Evolutionary conservation across 1,284 basidiomycete genomes (phyloP).

Genomic region (Cryptococcus sp.): DNA sequence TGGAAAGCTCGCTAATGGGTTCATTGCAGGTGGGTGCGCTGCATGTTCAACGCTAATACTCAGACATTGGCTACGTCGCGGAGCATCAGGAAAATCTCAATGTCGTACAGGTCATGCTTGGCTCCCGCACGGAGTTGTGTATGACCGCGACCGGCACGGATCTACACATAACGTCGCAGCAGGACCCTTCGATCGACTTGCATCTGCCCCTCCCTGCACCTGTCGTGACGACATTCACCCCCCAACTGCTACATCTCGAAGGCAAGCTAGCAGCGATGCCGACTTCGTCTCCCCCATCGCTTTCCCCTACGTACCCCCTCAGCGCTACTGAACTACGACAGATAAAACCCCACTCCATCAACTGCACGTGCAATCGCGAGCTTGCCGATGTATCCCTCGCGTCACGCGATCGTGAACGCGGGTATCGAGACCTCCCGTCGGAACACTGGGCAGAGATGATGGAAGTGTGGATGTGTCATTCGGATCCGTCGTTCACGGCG

Average conservation of each 20-base stretch:
- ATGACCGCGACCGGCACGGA: conserved; percentile 45
- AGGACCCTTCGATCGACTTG: conserved; percentile 62
- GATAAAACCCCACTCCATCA: conserved; percentile 38
- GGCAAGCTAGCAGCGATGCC: conserved; percentile 61
- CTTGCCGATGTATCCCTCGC: conserved; percentile 49
- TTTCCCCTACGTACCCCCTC: conserved; percentile 36
- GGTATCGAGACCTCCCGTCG: conserved; percentile 82
- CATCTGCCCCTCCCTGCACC: conserved; percentile 67
- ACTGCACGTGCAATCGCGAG: conserved; percentile 63
- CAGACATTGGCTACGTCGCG: conserved; percentile 62
- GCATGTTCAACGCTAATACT: conserved; percentile 16
- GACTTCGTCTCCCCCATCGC: conserved; percentile 32
- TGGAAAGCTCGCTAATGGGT: conserved; percentile 22
- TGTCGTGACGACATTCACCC: conserved; percentile 63
- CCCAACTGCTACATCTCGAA: conserved; percentile 64
- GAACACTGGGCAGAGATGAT: conserved; percentile 97
- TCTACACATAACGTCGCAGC: conserved; percentile 64
- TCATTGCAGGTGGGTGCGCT: conserved; percentile 10
- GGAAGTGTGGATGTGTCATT: conserved; percentile 97
- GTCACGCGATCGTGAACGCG: conserved; percentile 66
- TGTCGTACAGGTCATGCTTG: conserved; percentile 66
- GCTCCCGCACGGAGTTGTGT: conserved; percentile 27
- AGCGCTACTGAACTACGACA: conserved; percentile 38
- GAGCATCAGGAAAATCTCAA: conserved; percentile 81
- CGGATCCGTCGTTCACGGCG: conserved; percentile 77